phyloP scores from a whole-genome alignment of 2,329 filamentous ascomycete genomes.

The Chalaropsis thielavioides region DNA sequence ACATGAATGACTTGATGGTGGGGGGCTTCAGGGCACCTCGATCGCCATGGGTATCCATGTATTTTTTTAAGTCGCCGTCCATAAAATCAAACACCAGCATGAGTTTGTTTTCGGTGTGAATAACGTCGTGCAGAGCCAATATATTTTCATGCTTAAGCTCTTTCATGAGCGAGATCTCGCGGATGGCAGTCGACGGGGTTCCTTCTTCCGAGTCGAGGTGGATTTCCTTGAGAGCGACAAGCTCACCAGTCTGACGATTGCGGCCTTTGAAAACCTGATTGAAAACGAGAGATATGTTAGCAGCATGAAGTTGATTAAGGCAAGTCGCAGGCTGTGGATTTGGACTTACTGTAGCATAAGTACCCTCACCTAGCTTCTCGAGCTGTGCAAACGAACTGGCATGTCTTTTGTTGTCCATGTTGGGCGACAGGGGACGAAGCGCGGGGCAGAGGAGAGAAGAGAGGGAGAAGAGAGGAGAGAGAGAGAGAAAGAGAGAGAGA shows the following conservation, averaged over 20 bases:
- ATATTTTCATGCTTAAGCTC: slow-evolving; percentile 99
- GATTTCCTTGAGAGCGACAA: slow-evolving; percentile 95
- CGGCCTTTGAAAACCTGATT: slow-evolving; percentile 89
- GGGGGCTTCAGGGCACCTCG: slow-evolving; percentile 73
- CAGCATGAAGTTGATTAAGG: not conserved
- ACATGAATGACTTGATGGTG: slow-evolving; percentile 99
- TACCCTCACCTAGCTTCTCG: slow-evolving; percentile 96
- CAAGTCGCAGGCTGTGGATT: not conserved
- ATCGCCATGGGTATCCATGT: slow-evolving; percentile 91
- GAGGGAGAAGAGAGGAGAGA: slow-evolving; percentile 18
- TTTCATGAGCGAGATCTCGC: slow-evolving; percentile 98
- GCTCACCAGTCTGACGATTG: slow-evolving; percentile 90
- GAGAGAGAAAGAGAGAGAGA: no score
- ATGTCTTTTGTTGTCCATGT: slow-evolving; percentile 83
- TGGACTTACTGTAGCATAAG: slow-evolving; percentile 76
- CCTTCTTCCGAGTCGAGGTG: slow-evolving; percentile 97
- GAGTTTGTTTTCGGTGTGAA: slow-evolving; percentile 98
- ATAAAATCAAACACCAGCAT: slow-evolving; percentile 99
- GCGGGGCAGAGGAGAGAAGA: slow-evolving; percentile 6
- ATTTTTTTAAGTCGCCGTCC: slow-evolving; percentile 96
- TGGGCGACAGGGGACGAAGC: slow-evolving; percentile 18
- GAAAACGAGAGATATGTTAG: not conserved
- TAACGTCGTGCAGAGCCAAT: slow-evolving; percentile 92
- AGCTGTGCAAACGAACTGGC: slow-evolving; percentile 98
- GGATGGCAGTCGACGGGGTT: slow-evolving; percentile 90